These are phyloP conservation scores for Kluyveromyces sp. DNA, from an alignment of 1,139 yeast species.

Conservation along the genomic window DNA sequence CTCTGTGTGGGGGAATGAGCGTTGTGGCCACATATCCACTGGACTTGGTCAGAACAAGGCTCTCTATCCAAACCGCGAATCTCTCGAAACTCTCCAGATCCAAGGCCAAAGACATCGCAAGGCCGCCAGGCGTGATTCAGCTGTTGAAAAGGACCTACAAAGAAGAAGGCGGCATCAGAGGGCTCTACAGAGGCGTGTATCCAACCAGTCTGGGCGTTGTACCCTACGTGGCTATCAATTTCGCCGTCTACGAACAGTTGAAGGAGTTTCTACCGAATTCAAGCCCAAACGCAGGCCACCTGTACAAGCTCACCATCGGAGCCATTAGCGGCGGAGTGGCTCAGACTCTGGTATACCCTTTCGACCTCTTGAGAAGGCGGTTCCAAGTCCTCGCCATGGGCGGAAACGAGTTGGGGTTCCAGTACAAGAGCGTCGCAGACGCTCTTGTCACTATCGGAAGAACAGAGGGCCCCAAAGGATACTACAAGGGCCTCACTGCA, in stretches of 20 bases:
- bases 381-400: conserved; percentile 86
- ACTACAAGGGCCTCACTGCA: conserved; percentile 84
- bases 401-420: conserved; percentile 64
- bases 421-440: conserved; percentile 63
- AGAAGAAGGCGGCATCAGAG: conserved; percentile 75
- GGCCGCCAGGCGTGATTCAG: conserved; percentile 64
- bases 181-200: conserved; percentile 74
- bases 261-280: conserved; percentile 43
- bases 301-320: conserved; percentile 57
- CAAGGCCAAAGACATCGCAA: conserved; percentile 30
- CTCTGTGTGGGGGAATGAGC: conserved; percentile 72
- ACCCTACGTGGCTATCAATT: conserved; percentile 90
- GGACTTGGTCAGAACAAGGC: conserved; percentile 83
- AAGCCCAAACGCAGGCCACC: conserved; percentile 41
- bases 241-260: conserved; percentile 78
- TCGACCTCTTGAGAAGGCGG: conserved; percentile 79
- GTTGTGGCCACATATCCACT: conserved; percentile 86
- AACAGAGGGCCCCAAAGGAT: conserved; percentile 71
- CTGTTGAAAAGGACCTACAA: conserved; percentile 53
- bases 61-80: conserved; percentile 84
- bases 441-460: conserved; percentile 64
- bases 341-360: conserved; percentile 77
- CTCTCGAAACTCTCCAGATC: conserved; percentile 46
- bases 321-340: conserved; percentile 86
- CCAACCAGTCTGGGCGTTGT: conserved; percentile 94